Percentiles rank a stretch among this genome's conserved stretches.
phyloP scores from a whole-genome alignment of 2,329 filamentous ascomycete genomes.

The Aspergillus fructus region DNA sequence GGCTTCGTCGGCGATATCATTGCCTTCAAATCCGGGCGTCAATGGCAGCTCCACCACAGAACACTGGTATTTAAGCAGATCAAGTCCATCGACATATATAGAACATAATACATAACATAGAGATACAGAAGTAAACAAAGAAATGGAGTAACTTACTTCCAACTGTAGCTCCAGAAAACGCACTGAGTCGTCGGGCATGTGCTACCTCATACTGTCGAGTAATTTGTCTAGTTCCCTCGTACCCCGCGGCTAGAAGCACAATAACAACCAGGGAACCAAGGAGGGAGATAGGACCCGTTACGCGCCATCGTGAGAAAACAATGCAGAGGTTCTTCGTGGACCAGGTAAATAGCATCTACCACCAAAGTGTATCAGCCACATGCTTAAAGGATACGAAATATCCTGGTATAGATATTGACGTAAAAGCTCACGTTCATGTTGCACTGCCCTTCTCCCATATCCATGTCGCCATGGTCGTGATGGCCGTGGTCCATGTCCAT shows the following conservation, averaged over 20 bases:
- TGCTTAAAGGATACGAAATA: not conserved
- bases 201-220: constrained; percentile 72
- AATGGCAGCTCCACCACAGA: constrained; percentile 19
- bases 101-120: constrained; percentile 4
- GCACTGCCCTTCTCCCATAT: constrained; percentile 64
- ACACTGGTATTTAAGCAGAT: constrained; percentile 7
- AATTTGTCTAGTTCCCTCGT: constrained; percentile 79
- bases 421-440: constrained; percentile 76
- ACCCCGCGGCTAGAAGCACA: constrained; percentile 81
- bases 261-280: constrained; percentile 80
- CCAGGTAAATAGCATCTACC: constrained; percentile 97
- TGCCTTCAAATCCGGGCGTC: constrained; percentile 28
- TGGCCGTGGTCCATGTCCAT: constrained; percentile 47
- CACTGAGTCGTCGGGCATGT: constrained; percentile 51
- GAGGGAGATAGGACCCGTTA: constrained; percentile 72
- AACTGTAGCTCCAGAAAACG: constrained; percentile 36
- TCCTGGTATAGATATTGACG: not conserved
- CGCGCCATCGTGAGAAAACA: constrained; percentile 87
- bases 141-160: constrained; percentile 32
- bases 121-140: constrained; percentile 3
- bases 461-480: constrained; percentile 53
- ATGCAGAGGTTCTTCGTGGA: constrained; percentile 91
- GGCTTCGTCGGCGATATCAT: constrained; percentile 34
- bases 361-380: not conserved
- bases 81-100: constrained; percentile 14